Evolutionary conservation across 441 rosid species (phyloP).

Genomic region (Erodium moschatum): DNA sequence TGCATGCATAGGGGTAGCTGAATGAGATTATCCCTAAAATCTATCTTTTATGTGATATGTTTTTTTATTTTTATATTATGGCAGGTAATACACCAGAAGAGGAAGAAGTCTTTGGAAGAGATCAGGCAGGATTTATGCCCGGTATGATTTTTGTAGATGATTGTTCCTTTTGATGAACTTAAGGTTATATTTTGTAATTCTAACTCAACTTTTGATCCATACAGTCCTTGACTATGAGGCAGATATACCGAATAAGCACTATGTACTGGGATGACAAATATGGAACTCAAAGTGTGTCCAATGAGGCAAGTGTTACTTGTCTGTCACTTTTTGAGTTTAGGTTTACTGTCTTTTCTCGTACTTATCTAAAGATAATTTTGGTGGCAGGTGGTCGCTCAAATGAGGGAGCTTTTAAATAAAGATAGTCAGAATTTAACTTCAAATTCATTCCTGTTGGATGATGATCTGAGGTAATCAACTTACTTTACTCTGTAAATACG

Average conservation of each 20-base stretch:
- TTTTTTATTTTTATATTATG: constrained; percentile 13
- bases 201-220: constrained; percentile 2
- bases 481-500: neutral
- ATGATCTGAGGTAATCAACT: constrained; percentile 68
- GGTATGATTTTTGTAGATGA: constrained; percentile 25
- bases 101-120: constrained; percentile 81
- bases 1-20: too few species aligned
- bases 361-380: constrained; percentile 16
- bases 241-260: constrained; percentile 4
- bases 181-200: neutral
- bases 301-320: constrained; percentile 50
- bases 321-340: neutral
- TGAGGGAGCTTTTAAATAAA: constrained; percentile 73
- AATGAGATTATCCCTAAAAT: neutral
- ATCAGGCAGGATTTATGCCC: constrained; percentile 91
- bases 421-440: constrained; percentile 77
- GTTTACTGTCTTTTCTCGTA: neutral
- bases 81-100: constrained; percentile 95
- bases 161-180: neutral
- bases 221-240: neutral
- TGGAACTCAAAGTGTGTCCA: constrained; percentile 19
- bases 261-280: constrained; percentile 10
- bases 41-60: constrained; percentile 11
- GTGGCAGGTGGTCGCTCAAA: constrained; percentile 73
- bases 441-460: constrained; percentile 86